Conservation (phyloP, 2,329 filamentous ascomycete species). For the Penicillium sp. region DNA sequence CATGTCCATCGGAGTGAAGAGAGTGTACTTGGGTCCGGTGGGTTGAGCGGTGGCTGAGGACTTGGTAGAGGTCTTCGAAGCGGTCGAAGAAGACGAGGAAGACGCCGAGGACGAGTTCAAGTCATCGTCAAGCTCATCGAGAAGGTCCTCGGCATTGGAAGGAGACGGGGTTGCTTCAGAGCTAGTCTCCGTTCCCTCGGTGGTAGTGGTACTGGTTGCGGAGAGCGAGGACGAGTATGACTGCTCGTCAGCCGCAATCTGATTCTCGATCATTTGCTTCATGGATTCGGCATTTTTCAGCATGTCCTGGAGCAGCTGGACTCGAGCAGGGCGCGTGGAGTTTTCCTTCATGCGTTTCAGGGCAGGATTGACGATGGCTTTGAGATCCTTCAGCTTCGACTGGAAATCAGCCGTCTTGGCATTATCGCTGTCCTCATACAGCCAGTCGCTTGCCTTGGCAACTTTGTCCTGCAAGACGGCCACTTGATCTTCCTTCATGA, state of each 20-base stretch:
- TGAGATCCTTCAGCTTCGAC: conserved; percentile 68
- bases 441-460: conserved; percentile 73
- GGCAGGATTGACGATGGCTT: conserved; percentile 71
- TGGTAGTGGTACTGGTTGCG: conserved; percentile 38
- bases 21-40: conserved; percentile 52
- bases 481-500: conserved; percentile 64
- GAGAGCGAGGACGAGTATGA: conserved; percentile 52
- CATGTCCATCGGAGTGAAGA: conserved; percentile 70
- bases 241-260: conserved; percentile 66
- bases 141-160: conserved; percentile 41
- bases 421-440: conserved; percentile 76
- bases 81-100: conserved; percentile 29
- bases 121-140: conserved; percentile 76
- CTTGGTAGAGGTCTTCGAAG: conserved; percentile 31
- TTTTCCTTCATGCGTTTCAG: conserved; percentile 69
- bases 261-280: conserved; percentile 61
- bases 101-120: conserved; percentile 37
- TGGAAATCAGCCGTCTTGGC: conserved; percentile 70
- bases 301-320: conserved; percentile 63
- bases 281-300: conserved; percentile 67
- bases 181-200: conserved; percentile 39
- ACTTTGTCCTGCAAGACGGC: conserved; percentile 61
- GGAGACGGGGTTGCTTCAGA: conserved; percentile 38
- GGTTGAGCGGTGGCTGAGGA: conserved; percentile 31
- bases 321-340: conserved; percentile 61